Conservation (phyloP, 2,329 filamentous ascomycete species). For the Paraconiothyrium sp. region DNA sequence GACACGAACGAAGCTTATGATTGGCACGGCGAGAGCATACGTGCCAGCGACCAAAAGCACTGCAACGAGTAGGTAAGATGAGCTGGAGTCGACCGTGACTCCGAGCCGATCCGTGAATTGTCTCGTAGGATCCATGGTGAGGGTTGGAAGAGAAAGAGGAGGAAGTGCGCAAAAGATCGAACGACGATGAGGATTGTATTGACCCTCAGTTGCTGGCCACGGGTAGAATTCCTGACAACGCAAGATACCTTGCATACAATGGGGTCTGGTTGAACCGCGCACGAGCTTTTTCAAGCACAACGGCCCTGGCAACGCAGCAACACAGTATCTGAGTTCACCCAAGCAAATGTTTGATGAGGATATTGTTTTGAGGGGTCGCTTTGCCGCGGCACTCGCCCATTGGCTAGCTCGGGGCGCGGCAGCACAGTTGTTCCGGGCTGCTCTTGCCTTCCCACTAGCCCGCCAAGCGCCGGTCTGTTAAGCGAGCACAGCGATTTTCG, state of each 20-base stretch:
- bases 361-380: conserved; percentile 10
- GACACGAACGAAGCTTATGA: conserved; percentile 58
- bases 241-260: not conserved
- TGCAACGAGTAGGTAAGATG: conserved; percentile 38
- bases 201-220: conserved; percentile 8
- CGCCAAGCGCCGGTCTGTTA: conserved; percentile 17
- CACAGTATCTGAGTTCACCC: not conserved
- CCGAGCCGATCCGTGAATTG: conserved; percentile 37
- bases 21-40: conserved; percentile 41
- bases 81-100: conserved; percentile 44
- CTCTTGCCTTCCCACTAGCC: not conserved
- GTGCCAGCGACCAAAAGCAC: conserved; percentile 43
- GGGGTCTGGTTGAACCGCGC: not conserved
- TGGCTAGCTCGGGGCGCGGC: conserved; percentile 15
- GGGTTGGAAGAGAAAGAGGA: not conserved
- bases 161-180: conserved; percentile 1
- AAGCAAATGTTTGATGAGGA: not conserved
- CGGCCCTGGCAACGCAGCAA: not conserved
- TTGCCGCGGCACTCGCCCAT: conserved; percentile 14
- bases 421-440: conserved; percentile 15
- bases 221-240: not conserved
- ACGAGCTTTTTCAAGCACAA: not conserved
- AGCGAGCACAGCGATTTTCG: conserved; percentile 31
- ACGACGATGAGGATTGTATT: not conserved
- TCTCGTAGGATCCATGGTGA: conserved; percentile 29